Evolutionary conservation across 345 rosid species (phyloP), one percentile per base, ranked within the genome.

Genomic region (Hevea brasiliensis): DNA sequence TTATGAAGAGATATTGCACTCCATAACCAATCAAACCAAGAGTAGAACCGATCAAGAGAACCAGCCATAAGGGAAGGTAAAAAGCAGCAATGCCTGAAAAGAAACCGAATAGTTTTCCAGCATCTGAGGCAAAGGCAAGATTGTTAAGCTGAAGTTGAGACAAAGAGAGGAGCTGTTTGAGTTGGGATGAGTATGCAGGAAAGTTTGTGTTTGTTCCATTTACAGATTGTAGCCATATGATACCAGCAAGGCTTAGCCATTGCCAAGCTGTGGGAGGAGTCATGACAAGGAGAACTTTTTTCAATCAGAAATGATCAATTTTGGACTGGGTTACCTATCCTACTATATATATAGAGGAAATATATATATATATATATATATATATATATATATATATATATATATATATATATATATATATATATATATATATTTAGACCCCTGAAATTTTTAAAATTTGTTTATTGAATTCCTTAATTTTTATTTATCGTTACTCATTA

Each of bases 51-150:
- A 82, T 71, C 44, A 95, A 69, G 68, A 95, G 98, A 45, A 92
- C 96, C 0, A 89, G 75, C 79, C 92, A 88, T 5, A 91, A 84
- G 17, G 98, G 98, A 26, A 95, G 84, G 66, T 89, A 71, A 0
- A 84, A 79, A 14, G 99, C 80, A 2, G 99, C 99, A 14, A 91
- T 37, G n/a, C 99, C 98, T 20, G 99, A 81, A 27, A 92, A 9
- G 77, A 92, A 95, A 0, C 99, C 99, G 9, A 95, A 58, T 61
- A 95, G 85, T 83, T 95, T 95, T 21, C 98, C 97, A 12, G 99
- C 88, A 60, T 95, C 96, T 0, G 97, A 89, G 72, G 99, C 99
- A 35, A 92, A 95, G 32, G 98, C 92, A 47, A 95, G 92, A 73
- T 86, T 83, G 77, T 92, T 95, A 67, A 95, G 91, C 60, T 92